Evolutionary conservation across 2,329 filamentous ascomycete species (phyloP).

Genomic region (Talaromyces pinophilus): DNA sequence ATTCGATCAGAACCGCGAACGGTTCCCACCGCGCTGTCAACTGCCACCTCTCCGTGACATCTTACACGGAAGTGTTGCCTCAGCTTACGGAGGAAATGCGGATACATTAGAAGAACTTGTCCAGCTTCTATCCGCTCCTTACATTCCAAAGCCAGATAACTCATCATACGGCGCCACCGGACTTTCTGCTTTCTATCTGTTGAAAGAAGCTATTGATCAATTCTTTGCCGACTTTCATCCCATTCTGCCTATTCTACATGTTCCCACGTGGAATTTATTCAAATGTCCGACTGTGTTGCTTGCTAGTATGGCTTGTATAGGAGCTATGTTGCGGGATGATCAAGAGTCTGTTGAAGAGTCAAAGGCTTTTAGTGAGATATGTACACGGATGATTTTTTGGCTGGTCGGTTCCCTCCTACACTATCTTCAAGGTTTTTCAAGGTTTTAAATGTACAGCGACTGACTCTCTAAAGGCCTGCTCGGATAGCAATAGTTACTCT

Average conservation of each 20-base stretch:
- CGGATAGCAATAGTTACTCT: constrained; percentile 18
- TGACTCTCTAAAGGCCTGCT: constrained; percentile 5
- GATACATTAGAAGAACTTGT: not conserved
- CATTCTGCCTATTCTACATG: constrained; percentile 9
- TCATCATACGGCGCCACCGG: not conserved
- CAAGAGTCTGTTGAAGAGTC: constrained; percentile 1
- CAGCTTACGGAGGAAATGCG: not conserved
- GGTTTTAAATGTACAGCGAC: not conserved
- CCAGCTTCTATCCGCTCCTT: constrained; percentile 11
- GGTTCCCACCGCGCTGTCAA: not conserved
- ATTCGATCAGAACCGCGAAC: constrained; percentile 17
- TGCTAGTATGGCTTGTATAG: constrained; percentile 18
- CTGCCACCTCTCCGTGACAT: constrained; percentile 13
- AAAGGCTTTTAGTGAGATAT: constrained; percentile 16
- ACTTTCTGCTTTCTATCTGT: constrained; percentile 5
- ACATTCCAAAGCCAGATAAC: constrained; percentile 15
- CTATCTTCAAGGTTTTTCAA: not conserved
- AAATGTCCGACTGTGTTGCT: constrained; percentile 14
- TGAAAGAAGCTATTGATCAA: constrained; percentile 6
- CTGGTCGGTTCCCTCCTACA: not conserved
- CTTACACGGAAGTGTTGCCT: constrained; percentile 6
- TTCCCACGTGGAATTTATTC: constrained; percentile 8
- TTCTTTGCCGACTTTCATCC: constrained; percentile 12
- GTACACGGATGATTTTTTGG: constrained; percentile 13
- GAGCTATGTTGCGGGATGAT: constrained; percentile 16